Evolutionary conservation across 2,329 filamentous ascomycete species (phyloP).

Genomic region (Hypoxylon sp.): DNA sequence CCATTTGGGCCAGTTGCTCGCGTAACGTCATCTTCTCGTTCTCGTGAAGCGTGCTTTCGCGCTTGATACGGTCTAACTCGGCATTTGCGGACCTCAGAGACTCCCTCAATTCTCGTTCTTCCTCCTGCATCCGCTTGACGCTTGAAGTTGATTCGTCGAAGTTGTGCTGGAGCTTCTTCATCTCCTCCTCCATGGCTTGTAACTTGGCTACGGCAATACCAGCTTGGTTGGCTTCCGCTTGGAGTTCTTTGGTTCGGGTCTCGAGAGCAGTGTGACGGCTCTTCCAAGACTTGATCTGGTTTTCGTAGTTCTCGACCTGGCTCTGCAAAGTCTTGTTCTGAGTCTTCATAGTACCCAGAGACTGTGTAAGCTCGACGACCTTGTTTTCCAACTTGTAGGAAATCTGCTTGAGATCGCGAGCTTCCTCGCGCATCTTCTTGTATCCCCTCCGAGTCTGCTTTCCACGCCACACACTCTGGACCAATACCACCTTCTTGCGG

Average conservation of each 20-base stretch:
- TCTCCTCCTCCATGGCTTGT: slow-evolving; percentile 93
- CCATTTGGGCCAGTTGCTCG: slow-evolving; percentile 89
- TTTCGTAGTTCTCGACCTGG: slow-evolving; percentile 96
- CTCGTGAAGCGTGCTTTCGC: slow-evolving; percentile 82
- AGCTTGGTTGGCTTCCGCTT: slow-evolving; percentile 96
- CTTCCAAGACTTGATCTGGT: slow-evolving; percentile 96
- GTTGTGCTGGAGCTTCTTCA: slow-evolving; percentile 88
- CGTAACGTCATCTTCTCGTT: slow-evolving; percentile 87
- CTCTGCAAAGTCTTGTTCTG: slow-evolving; percentile 92
- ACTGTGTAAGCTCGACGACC: slow-evolving; percentile 97
- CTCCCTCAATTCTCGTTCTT: slow-evolving; percentile 88
- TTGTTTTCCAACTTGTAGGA: slow-evolving; percentile 99
- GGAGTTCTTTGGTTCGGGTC: slow-evolving; percentile 90
- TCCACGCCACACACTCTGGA: slow-evolving; percentile 95
- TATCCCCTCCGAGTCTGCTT: slow-evolving; percentile 85
- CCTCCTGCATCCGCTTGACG: slow-evolving; percentile 94
- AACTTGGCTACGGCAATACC: slow-evolving; percentile 94
- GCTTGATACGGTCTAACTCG: slow-evolving; percentile 84
- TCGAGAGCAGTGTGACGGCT: slow-evolving; percentile 92
- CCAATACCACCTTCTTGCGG: slow-evolving; percentile 87
- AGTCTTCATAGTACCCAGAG: slow-evolving; percentile 89
- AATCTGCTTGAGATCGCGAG: slow-evolving; percentile 98
- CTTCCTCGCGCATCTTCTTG: slow-evolving; percentile 93
- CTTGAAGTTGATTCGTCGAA: slow-evolving; percentile 93
- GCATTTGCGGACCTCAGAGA: slow-evolving; percentile 83